phyloP scores from a whole-genome alignment of 768 basidiomycete genomes.

The Guyanaporus albipodus region DNA sequence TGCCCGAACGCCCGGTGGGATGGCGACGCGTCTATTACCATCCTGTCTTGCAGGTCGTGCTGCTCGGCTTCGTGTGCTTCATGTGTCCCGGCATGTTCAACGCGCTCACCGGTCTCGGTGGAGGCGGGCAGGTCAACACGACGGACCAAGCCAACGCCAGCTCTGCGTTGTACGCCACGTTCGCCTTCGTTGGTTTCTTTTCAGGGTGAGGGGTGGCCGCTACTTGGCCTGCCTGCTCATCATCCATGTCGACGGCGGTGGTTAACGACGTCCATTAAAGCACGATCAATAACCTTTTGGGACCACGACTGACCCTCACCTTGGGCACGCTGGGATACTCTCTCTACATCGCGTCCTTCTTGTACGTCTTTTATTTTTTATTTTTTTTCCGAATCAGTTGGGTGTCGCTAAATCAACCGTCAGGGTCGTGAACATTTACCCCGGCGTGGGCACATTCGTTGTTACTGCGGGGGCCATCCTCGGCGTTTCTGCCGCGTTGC shows the following conservation, averaged over 20 bases:
- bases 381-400: not conserved
- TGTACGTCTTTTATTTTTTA: conserved; percentile 29
- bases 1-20: conserved; percentile 47
- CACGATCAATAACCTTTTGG: conserved; percentile 68
- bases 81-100: conserved; percentile 71
- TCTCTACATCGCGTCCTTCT: conserved; percentile 43
- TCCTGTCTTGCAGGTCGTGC: conserved; percentile 36
- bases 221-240: not conserved
- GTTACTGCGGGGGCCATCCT: conserved; percentile 48
- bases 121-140: conserved; percentile 66
- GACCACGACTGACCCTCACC: conserved; percentile 46
- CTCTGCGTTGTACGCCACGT: conserved; percentile 60
- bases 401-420: conserved; percentile 15
- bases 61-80: conserved; percentile 66
- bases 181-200: conserved; percentile 62
- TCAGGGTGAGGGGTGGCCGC: conserved; percentile 51
- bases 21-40: conserved; percentile 54
- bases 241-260: not conserved
- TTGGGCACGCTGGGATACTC: conserved; percentile 51
- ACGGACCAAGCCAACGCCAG: conserved; percentile 66
- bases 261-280: conserved; percentile 33
- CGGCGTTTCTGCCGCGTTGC: conserved; percentile 46
- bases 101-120: conserved; percentile 74
- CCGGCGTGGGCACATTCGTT: conserved; percentile 42
- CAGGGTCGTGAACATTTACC: conserved; percentile 43